Evolutionary conservation across 257 asterid species (phyloP).

Genomic region (Ballota nigra): DNA sequence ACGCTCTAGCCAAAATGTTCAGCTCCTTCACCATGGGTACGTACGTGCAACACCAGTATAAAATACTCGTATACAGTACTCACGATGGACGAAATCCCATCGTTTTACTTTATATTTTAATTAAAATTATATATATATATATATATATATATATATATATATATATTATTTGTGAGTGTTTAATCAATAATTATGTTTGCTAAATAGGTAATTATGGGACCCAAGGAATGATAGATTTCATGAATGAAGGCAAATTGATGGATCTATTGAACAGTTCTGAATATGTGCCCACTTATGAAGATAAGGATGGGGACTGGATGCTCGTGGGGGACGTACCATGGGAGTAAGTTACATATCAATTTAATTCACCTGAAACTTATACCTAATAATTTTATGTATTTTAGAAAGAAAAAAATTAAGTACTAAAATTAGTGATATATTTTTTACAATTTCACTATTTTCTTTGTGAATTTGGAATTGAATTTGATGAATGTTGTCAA

Average conservation of each 20-base stretch:
- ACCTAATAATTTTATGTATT: too few species aligned
- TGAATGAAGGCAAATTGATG: slow-evolving; percentile 65
- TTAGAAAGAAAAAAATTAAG: too few species aligned
- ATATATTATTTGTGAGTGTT: neutral
- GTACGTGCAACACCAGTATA: neutral
- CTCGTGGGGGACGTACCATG: slow-evolving; percentile 97
- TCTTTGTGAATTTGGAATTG: neutral
- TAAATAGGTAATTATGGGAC: slow-evolving; percentile 44
- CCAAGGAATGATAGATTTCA: slow-evolving; percentile 56
- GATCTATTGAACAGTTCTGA: slow-evolving; percentile 81
- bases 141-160: neutral
- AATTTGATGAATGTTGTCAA: neutral
- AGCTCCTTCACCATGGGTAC: slow-evolving; percentile 54
- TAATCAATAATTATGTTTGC: neutral
- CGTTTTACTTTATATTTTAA: too few species aligned
- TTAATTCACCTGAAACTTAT: neutral
- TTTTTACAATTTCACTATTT: too few species aligned
- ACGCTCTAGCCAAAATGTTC: slow-evolving; percentile 58
- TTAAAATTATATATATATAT: neutral
- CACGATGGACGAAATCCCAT: too few species aligned
- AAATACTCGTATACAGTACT: neutral
- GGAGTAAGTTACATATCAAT: slow-evolving; percentile 53
- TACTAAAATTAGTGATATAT: too few species aligned
- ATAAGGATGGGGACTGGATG: slow-evolving; percentile 98
- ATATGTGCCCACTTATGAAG: slow-evolving; percentile 82